Evolutionary conservation across 2,329 filamentous ascomycete species (phyloP), one percentile per base, ranked within the genome.

Genomic region (Rutstroemia sp.): DNA sequence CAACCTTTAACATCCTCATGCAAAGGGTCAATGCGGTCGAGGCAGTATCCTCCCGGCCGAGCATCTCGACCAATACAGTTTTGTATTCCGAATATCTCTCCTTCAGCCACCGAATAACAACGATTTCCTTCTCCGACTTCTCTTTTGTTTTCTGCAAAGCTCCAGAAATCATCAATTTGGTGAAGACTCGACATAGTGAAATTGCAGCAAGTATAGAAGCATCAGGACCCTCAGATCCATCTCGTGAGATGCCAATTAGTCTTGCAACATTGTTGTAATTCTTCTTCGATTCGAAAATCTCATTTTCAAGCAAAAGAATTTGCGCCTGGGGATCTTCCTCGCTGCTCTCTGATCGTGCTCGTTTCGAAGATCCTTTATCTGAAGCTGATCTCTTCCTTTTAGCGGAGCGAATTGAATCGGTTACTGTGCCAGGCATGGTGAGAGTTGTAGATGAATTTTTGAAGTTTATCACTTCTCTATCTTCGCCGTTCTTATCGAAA

Each of bases 261-360:
- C 79, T 81, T 7, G 83, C 79, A 66, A 97, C 92, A 68, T 95
- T 90, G 76, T 96, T 95, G 78, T 95, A 95, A 73, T 96, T 82
- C 71, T 91, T 89, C 67, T 84, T 88, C 50, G 91, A 95, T 71
- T 94, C 86, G 60, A 91, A 73, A 55, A 97, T 91, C 57, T 88
- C 86, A 61, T 82, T 78, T 73, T 96, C 92, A 54, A 96, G 79
- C 54, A 82, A 74, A 44, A 92, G 73, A 58, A 96, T 88, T 60
- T 83, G 80, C 56, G 81, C 78, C 68, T 86, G 80, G 47, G 76
- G 70, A 67, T 84, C 79, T 60, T 79, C 73, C 52, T 77, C 75
- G 60, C 75, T 73, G 51, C 67, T 69, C 55, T 69, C 67, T 12
- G 68, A 69, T 58, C 65, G 72, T 72, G 60, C 76, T 73, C 65